Conservation (phyloP, 805 yeast species). For the Lachancea kluyveri region DNA sequence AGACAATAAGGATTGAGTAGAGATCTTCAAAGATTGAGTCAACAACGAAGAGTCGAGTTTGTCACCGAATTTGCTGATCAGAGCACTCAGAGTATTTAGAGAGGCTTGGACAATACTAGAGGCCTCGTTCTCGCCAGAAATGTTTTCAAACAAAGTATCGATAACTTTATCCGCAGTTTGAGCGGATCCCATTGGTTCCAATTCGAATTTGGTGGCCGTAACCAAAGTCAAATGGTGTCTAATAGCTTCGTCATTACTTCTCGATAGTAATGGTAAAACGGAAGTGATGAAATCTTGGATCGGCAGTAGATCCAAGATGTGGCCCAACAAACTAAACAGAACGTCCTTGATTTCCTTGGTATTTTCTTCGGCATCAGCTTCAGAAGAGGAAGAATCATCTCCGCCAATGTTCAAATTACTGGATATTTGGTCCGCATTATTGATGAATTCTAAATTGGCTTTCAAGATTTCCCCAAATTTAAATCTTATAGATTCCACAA, state of each 20-base stretch:
- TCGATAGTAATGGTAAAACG: slow-evolving; percentile 37
- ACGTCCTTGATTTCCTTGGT: slow-evolving; percentile 32
- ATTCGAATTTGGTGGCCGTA: slow-evolving; percentile 60
- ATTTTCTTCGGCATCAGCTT: slow-evolving; percentile 15
- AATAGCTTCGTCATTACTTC: slow-evolving; percentile 38
- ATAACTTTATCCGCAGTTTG: slow-evolving; percentile 47
- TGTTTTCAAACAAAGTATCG: slow-evolving; percentile 41
- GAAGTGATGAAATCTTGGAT: slow-evolving; percentile 64
- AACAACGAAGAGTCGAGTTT: slow-evolving; percentile 42
- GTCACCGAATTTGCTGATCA: slow-evolving; percentile 58
- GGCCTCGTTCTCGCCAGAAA: slow-evolving; percentile 19
- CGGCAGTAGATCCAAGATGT: slow-evolving; percentile 66
- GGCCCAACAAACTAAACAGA: slow-evolving; percentile 52
- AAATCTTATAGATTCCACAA: slow-evolving; percentile 14
- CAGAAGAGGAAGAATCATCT: slow-evolving; percentile 16
- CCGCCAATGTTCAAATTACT: slow-evolving; percentile 5
- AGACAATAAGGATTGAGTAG: slow-evolving; percentile 46
- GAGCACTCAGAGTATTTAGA: slow-evolving; percentile 56
- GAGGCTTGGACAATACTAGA: slow-evolving; percentile 59
- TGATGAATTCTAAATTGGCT: slow-evolving; percentile 19
- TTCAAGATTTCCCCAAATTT: slow-evolving; percentile 25
- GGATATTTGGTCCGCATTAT: slow-evolving; percentile 8
- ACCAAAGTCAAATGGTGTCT: slow-evolving; percentile 58
- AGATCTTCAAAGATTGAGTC: slow-evolving; percentile 41
- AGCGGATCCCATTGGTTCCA: slow-evolving; percentile 51